Conservation (phyloP, 306 rosid genomes). For the Prunus davidiana region DNA sequence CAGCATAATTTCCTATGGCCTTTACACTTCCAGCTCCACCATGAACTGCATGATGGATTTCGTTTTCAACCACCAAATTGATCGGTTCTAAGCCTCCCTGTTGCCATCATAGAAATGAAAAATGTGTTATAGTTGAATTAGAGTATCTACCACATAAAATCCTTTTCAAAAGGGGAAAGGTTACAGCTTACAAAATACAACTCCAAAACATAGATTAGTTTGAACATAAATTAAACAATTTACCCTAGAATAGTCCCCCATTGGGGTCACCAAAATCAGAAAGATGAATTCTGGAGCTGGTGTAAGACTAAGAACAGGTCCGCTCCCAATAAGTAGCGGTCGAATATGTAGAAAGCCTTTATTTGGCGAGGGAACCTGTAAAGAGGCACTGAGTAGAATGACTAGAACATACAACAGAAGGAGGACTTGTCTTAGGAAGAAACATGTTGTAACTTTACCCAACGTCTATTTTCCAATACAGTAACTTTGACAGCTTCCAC, state of each 20-base stretch:
- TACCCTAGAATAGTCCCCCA: slow-evolving; percentile 6
- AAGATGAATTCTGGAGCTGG: slow-evolving; percentile 17
- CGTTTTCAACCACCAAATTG: neutral
- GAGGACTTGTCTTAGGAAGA: neutral
- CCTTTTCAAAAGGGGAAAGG: neutral
- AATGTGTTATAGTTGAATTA: neutral
- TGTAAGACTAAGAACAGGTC: slow-evolving; percentile 10
- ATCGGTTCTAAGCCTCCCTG: slow-evolving; percentile 8
- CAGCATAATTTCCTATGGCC: slow-evolving; percentile 1
- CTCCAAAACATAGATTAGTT: neutral
- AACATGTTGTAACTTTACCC: slow-evolving; percentile 19
- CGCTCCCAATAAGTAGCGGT: slow-evolving; percentile 11
- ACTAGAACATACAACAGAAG: neutral
- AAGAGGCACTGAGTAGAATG: neutral
- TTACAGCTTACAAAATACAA: neutral
- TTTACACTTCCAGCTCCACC: slow-evolving; percentile 15
- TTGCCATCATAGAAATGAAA: neutral
- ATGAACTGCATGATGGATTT: slow-evolving; percentile 7
- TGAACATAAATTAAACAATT: neutral
- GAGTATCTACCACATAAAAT: neutral
- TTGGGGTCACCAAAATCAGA: slow-evolving; percentile 8
- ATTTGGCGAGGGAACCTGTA: slow-evolving; percentile 7
- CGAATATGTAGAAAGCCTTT: slow-evolving; percentile 19
- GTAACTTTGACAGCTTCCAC: slow-evolving; percentile 21
- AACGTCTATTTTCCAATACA: slow-evolving; percentile 25